These are phyloP conservation scores for Ascochyta clinopodiicola DNA, from an alignment of 2,329 filamentous ascomycete genomes.

Conservation along the genomic window DNA sequence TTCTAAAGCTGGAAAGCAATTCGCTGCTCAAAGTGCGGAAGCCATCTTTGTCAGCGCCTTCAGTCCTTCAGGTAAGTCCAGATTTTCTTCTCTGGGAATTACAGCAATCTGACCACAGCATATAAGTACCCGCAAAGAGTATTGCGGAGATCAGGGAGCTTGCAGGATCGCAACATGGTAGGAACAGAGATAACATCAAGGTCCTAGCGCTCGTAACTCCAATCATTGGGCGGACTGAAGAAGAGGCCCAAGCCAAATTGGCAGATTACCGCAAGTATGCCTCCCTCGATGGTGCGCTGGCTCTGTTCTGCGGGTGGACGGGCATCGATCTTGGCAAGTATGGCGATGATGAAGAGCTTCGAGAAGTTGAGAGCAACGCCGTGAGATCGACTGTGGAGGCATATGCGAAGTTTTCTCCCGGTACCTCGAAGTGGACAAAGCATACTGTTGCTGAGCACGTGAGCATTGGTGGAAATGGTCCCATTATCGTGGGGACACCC, in stretches of 20 bases:
- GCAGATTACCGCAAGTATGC: constrained; percentile 67
- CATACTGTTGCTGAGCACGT: constrained; percentile 72
- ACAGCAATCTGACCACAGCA: background rate
- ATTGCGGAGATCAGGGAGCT: constrained; percentile 68
- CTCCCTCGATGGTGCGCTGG: constrained; percentile 69
- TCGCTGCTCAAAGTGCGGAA: constrained; percentile 74
- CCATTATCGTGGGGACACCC: constrained; percentile 69
- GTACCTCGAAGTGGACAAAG: constrained; percentile 74
- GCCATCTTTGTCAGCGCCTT: constrained; percentile 65
- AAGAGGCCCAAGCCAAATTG: constrained; percentile 70
- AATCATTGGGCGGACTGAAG: constrained; percentile 69
- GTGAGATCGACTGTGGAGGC: constrained; percentile 64
- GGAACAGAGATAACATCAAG: constrained; percentile 68
- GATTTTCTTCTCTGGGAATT: background rate
- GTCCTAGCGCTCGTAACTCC: constrained; percentile 71
- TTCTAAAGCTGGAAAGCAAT: constrained; percentile 68
- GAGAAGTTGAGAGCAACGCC: constrained; percentile 67
- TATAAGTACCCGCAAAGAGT: constrained; percentile 61
- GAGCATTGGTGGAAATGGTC: constrained; percentile 71
- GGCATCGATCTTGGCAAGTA: constrained; percentile 69
- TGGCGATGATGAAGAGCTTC: constrained; percentile 67
- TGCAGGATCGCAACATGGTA: constrained; percentile 60
- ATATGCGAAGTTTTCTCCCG: constrained; percentile 63
- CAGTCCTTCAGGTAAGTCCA: constrained; percentile 4
- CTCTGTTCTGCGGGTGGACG: constrained; percentile 77